Base-by-base conservation (phyloP, 441 rosid genomes). In the Hura crepitans region DNA sequence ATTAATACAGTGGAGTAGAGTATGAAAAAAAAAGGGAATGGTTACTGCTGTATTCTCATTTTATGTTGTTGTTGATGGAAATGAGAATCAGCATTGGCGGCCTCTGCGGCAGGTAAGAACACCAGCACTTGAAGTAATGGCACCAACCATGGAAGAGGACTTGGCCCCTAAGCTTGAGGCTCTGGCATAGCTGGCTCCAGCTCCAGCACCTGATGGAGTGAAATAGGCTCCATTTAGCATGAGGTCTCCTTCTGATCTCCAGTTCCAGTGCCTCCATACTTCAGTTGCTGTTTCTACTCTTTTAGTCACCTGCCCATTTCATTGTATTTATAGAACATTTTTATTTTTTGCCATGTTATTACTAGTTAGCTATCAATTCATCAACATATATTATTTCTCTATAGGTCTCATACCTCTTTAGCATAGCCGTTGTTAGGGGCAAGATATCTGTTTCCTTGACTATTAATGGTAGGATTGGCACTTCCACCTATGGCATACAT, bases 401-500 rank as follows among this genome's bases (percentile, higher is more conserved):
- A 17, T 10, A n/a, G 43, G 17, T 13, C 18, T 42, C 4, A 17
- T 81, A 88, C 98, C 91, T 91, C 98, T 80, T 93, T 93, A 27
- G 97, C 93, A 51, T 82, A 85, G 15, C 82, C 81, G 65, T 91
- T 84, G 50, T 45, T 49, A 0, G 98, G 97, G 43, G 98, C 98
- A 49, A 85, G 85, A 22, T 86, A 93, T 69, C 97, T 82, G 82
- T 93, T 93, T 43, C 96, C 98, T 78, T 93, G 98, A 81, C 98
- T 93, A 80, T 91, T 93, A 75, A 93, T 89, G 59, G 98, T 93
- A 30, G 98, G 98, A 31, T 71, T 39, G 37, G 97, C 97, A 56
- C 98, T 93, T 71, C 98, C 98, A 49, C 98, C 98, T 25, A 93
- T 93, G 13, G 98, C 98, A 72, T 93, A 93, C 98, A 93, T 93